Evolutionary conservation across 768 basidiomycete species (phyloP), one percentile per base, ranked within the genome.

Genomic region (Mycena vitilis): DNA sequence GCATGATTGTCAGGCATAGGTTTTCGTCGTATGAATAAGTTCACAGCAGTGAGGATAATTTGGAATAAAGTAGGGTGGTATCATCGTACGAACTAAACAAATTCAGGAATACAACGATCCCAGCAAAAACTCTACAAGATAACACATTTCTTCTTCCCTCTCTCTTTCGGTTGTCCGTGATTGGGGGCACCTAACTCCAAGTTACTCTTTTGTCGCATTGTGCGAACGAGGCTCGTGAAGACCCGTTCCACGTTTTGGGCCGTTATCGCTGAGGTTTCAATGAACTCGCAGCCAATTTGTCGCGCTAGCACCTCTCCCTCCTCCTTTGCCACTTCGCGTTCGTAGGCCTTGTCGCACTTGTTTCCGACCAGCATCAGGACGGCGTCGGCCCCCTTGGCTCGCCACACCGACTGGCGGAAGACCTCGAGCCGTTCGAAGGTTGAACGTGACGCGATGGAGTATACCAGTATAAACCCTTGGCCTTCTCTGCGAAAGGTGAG

Each of bases 261-360:
- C 44, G 95, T 96, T 85, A 96, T 97, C 44, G 97, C 97, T n/a
- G 92, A 94, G 38, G 97, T 96, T 79, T 99, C 97, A 78, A 95
- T 90, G 80, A 98, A 97, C 68, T 94, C 93, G 82, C 95, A 98
- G 56, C 94, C 94, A 70, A 96, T 91, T 60, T 88, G 84, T 72
- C 89, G 86, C 37, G 98, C 97, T 60, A 97, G 82, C 11, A 88
- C 87, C 20, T 86, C 85, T 16, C 95, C 98, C 73, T 98, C 96
- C 74, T 97, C 95, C 71, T 88, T 89, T 54, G 94, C 92, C 11
- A 98, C 96, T 76, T 97, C 95, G 40, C 96, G 89, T 73, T 94
- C 92, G 71, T 90, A 90, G 20, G 88, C 86, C 85, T 94, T 94
- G 86, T 98, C 96, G 76, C 89, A 91, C 81, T 98, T 97, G 84